Evolutionary conservation across 2,329 filamentous ascomycete genomes (phyloP), one percentile per base, ranked within the genome.

Genomic region (Fusarium tricinctum): DNA sequence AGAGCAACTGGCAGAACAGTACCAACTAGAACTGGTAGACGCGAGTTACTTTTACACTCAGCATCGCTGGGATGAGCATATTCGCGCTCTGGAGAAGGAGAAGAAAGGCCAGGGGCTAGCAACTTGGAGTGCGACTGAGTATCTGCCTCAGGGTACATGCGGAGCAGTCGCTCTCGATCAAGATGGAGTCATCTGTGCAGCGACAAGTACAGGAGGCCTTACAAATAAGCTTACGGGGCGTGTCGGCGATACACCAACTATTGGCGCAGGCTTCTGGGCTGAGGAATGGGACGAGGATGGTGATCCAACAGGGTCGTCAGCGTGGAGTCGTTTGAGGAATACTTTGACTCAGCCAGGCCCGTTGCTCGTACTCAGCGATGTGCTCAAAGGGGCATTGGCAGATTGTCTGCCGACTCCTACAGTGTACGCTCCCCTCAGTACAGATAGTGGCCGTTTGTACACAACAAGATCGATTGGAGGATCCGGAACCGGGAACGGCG

Each of bases 231-330:
- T 95, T 55, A 92, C 92, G 0, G 94, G 93, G 0, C 84, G 94
- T 20, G 90, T 97, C 66, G 94, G 94, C 1, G 94, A 97, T 76
- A 97, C 94, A 13, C 93, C 94, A 0, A 91, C 91, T 0, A 81
- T 94, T 1, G 94, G 94, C 0, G 91, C 93, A 1, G 94, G 94
- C 0, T 97, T 94, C 78, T 97, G 93, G 93, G 93, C 94, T 0
- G 94, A 97, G 76, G 88, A 94, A 70, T 97, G 93, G 93, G 78
- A 79, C 9, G 86, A 90, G 57, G 79, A 82, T 3, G 78, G 78
- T 2, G 77, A 80, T 38, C 73, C 77, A 8, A 78, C 75, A 10
- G 49, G 54, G 5, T 17, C 39, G 15, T 59, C 51, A 5, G 22
- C n/a, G 5, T 70, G 70, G 72, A 52, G 53, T 19, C 48, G 63